A percentile compares a stretch with the other conserved stretches of the same genome.
phyloP scores from a whole-genome alignment of 768 basidiomycete genomes.

The Suillus sp. region DNA sequence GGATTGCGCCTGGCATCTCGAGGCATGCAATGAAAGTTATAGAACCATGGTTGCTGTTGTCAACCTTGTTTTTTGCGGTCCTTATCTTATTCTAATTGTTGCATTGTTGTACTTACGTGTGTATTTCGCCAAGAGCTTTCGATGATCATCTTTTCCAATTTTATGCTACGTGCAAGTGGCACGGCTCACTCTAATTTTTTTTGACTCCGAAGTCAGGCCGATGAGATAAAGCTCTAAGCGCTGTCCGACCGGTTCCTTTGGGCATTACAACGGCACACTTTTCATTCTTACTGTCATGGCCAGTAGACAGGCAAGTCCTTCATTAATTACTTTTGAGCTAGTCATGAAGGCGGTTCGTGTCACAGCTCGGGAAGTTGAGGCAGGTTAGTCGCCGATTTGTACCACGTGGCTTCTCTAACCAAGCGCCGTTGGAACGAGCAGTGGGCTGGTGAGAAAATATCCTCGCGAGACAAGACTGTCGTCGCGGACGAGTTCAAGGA shows the following conservation, averaged over 20 bases:
- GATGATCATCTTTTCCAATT: conserved; percentile 5
- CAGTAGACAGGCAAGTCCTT: conserved; percentile 57
- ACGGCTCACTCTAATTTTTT: conserved; percentile 19
- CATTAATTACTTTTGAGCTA: background rate
- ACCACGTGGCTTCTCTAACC: conserved; percentile 9
- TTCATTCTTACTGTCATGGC: conserved; percentile 47
- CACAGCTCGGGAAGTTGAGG: conserved; percentile 73
- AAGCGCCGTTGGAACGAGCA: conserved; percentile 38
- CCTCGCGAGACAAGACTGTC: conserved; percentile 77
- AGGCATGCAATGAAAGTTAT: conserved; percentile 39
- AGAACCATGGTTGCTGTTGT: conserved; percentile 1
- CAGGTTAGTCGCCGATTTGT: conserved; percentile 51
- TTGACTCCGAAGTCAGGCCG: conserved; percentile 18
- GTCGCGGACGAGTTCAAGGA: conserved; percentile 79
- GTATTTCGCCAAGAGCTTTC: conserved; percentile 5
- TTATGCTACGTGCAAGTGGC: conserved; percentile 1
- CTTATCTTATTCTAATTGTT: conserved; percentile 10
- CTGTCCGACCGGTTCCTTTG: background rate
- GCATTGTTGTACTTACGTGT: conserved; percentile 7
- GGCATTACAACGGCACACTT: conserved; percentile 5
- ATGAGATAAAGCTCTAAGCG: conserved; percentile 18
- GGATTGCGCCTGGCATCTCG: conserved; percentile 67
- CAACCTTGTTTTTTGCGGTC: conserved; percentile 2
- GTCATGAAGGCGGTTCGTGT: conserved; percentile 9
- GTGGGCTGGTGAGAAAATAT: conserved; percentile 92